Percentiles rank a stretch among this genome's conserved stretches.
phyloP scores from a whole-genome alignment of 352 stramenopile species.

The Pythium vanterpoolii region DNA sequence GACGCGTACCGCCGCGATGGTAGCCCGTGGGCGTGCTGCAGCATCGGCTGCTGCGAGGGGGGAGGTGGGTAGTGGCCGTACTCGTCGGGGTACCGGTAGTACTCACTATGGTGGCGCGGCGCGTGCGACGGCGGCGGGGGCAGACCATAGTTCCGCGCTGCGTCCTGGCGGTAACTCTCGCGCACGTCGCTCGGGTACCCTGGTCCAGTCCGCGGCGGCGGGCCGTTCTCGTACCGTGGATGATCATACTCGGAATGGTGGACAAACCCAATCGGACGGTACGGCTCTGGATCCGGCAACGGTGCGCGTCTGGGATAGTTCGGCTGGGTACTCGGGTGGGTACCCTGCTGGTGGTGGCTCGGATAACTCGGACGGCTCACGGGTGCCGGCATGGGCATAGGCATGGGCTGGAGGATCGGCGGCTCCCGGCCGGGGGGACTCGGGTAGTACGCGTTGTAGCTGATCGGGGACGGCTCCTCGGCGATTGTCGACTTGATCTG shows the following conservation, averaged over 20 bases:
- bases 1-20: conserved; percentile 3
- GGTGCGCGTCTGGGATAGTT: too few relatives aligned
- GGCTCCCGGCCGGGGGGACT: background rate
- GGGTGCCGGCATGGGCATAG: background rate
- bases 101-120: background rate
- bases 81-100: conserved; percentile 7
- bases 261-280: conserved; percentile 9
- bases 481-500: conserved; percentile 10
- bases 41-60: background rate
- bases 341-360: too few relatives aligned
- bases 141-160: background rate
- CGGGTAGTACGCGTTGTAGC: background rate
- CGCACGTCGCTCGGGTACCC: background rate
- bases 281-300: conserved; percentile 6
- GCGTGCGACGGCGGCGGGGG: background rate
- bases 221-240: background rate
- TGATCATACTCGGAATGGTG: conserved; percentile 15
- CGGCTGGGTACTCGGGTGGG: too few relatives aligned
- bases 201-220: background rate
- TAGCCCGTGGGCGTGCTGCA: background rate
- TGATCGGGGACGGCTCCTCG: background rate
- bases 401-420: background rate
- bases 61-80: conserved; percentile 11
- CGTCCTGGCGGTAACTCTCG: conserved; percentile 1
- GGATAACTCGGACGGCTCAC: background rate